Evolutionary conservation across 495 filamentous ascomycete species (phyloP), one percentile per base, ranked within the genome.

Genomic region (Hypomontagnella submonticulosa): DNA sequence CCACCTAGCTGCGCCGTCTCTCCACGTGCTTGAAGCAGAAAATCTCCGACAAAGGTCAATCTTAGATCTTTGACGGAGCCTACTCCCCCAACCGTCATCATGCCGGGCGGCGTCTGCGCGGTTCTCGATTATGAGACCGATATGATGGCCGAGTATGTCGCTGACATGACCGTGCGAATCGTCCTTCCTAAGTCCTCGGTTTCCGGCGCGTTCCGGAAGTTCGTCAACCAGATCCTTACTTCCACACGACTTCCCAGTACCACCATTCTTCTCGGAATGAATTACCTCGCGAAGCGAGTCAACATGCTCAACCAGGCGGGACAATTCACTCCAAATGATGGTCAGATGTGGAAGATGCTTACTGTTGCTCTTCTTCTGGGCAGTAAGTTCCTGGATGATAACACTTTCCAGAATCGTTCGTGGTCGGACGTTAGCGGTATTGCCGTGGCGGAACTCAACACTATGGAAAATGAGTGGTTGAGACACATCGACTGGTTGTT

Each of bases 41-140:
- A 47, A 32, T 42, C 62, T 63, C 66, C 64, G 49, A 42, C 66
- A 66, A 65, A 50, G 65, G 58, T 67, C 63, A 6, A 41, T 10
- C 3, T 3, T 46, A 46, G 66, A 68, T 72, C 72, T 71, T 74
- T 74, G 61, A 67, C 65, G 67, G 67, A 67, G 67, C 32, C 52
- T 10, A 27, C 63, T 32, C 33, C 40, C 55, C 58, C 41, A 66
- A 43, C 71, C 49, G 63, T 36, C 76, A 82, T 73, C 66, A 83
- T 83, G 81, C 85, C 76, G 63, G 95, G 95, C 80, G 95, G 95
- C 68, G 96, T 99, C 37, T 93, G 95, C 70, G 91, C 92, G 55
- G 89, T 96, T 76, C 86, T 99, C 75, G 96, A 99, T 81, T 99
- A 99, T 77, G 95, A 98, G 75, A 95, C 98, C 88, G 93, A 97